Base-by-base conservation (phyloP, 257 asterid species). In the Hygrophila difformis region DNA sequence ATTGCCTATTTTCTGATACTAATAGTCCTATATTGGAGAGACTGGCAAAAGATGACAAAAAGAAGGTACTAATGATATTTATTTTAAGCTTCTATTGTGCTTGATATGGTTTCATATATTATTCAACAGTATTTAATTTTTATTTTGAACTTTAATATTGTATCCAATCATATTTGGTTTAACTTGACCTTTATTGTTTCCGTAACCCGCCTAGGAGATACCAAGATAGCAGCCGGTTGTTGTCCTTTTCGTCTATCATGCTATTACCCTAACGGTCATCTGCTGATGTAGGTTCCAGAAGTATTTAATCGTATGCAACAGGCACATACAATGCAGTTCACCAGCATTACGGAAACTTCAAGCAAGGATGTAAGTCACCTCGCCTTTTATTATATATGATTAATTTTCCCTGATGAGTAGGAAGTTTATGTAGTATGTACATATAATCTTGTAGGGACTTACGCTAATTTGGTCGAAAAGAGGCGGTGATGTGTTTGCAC, bases 401-500 rank as follows among this genome's bases (percentile, higher is more conserved):
- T 59, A n/a, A 17, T 31, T 56, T 12, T 26, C 31, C 31, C 8
- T 26, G 31, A 26, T 26, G 4, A 26, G 8, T 26, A 5, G 4
- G 31, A 26, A 26, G 7, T 26, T 5, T 3, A 8, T 18, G 8
- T 43, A 19, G 39, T 53, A n/a, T 57, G 49, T 63, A 56, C 59
- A 31, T 39, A 33, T 59, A 22, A 47, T 61, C 20, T 64, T 59
- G 39, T 74, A 91, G 99, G 96, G 96, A 35, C 93, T 91, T 38
- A 86, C 99, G 5, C 77, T 91, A 39, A 82, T 91, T 68, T 91
- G 96, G 96, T 86, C 96, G 53, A 91, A 86, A 82, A 76, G 99
- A 72, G 99, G 99, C 39, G 99, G 99, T 29, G 94, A 91, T 55
- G 88, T 86, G 60, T 91, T 91, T 72, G 71, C 95, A 9, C 99